Base-by-base conservation (phyloP, 1,284 basidiomycete species). In the Blastosporella zonata region DNA sequence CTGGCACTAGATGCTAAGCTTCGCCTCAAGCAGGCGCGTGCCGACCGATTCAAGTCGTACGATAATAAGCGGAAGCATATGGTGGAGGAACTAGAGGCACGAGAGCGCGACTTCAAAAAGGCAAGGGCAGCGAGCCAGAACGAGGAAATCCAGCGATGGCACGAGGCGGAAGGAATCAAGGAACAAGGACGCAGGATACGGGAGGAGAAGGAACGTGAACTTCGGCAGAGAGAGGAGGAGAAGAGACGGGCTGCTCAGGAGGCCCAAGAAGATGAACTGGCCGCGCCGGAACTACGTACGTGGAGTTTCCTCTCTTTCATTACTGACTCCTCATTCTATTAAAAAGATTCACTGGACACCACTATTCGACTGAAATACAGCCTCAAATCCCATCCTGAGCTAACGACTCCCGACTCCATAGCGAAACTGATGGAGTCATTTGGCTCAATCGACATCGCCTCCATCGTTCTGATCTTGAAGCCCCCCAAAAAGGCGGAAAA, bases 1-100 rank as follows among this genome's bases (percentile, higher is more conserved):
- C 77, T 90, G n/a, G 89, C 85, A 2, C 72, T 95, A 33, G 90
- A 94, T 61, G 87, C 86, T 1, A 87, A 88, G 61, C 69, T 90
- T 7, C 83, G 89, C 45, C 68, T 86, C 1, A 84, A 90, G 53
- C 75, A 82, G 18, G 87, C 84, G 4, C 78, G 82, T 47, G 82
- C 82, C 36, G 82, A 84, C 45, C 80, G 90, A 9, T 91, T 84
- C 59, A 78, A 90, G 4, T 70, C 79, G 9, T 90, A 84, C 64
- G 89, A 94, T 59, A 77, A 72, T 49, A 93, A 93, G 65, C 78
- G 91, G 23, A 90, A 89, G 65, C 79, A 68, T 17, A 75, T 94
- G 61, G 80, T 94, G 9, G 86, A 91, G 50, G 94, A 95, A 54
- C 77, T 97, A 13, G 87, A 93, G 59, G 84, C 84, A 53, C 76